Conservation (phyloP, 202 grass and related monocot genomes). For the Saccharum hybrid region DNA sequence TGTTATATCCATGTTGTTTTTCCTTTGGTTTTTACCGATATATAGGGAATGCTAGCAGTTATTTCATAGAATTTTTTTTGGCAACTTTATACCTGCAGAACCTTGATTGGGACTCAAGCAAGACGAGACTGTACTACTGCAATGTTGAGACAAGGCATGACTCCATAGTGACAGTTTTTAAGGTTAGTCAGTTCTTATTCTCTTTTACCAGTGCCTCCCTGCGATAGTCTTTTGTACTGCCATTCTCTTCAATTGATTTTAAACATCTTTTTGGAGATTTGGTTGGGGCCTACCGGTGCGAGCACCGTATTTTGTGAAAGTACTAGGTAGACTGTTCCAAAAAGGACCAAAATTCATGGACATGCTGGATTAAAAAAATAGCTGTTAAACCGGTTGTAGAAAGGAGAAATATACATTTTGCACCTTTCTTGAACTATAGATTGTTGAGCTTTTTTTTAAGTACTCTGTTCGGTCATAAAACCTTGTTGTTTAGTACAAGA, state of each 20-base stretch:
- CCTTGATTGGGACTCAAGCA: slow-evolving; percentile 57
- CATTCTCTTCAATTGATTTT: slow-evolving; percentile 13
- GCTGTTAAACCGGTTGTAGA: no score
- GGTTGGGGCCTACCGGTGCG: not conserved
- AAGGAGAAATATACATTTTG: no score
- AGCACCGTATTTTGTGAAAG: not conserved
- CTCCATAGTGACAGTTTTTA: slow-evolving; percentile 42
- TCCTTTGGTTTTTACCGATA: no score
- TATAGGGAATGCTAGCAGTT: not conserved
- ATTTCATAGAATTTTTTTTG: not conserved
- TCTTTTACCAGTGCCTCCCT: no score
- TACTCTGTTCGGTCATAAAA: no score
- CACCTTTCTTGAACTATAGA: no score
- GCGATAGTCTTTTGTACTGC: slow-evolving; percentile 8
- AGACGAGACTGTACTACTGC: slow-evolving; percentile 71
- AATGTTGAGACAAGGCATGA: slow-evolving; percentile 48
- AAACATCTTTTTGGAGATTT: not conserved
- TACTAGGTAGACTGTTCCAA: not conserved
- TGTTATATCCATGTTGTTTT: no score
- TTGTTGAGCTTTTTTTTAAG: no score
- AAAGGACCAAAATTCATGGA: no score
- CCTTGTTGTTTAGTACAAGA: no score
- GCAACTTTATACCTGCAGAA: slow-evolving; percentile 50
- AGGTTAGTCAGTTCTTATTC: slow-evolving; percentile 53
- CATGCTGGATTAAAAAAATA: no score